A percentile compares a stretch with the other conserved stretches of the same genome.
Evolutionary conservation across 768 basidiomycete species (phyloP).

Genomic region (Galerina marginata): DNA sequence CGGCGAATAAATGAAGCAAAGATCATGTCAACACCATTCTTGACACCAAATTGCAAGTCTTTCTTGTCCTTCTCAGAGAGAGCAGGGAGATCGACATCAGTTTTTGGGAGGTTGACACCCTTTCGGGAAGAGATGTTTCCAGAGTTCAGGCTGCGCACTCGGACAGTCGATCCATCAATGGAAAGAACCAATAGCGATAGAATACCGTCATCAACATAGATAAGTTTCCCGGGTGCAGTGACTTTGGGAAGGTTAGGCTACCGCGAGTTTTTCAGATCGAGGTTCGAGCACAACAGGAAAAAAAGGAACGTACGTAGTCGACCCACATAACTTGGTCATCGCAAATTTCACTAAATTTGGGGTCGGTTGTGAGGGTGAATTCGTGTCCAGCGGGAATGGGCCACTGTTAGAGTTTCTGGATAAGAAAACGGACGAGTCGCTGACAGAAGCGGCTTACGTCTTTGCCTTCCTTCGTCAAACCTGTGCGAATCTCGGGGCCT

Average conservation of each 20-base stretch:
- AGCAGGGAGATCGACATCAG: slow-evolving; percentile 95
- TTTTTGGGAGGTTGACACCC: slow-evolving; percentile 99
- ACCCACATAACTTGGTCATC: slow-evolving; percentile 88
- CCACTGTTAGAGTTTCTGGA: slow-evolving; percentile 51
- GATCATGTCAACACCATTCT: slow-evolving; percentile 98
- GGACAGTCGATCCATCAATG: slow-evolving; percentile 81
- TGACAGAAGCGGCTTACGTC: slow-evolving; percentile 66
- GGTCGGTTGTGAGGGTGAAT: slow-evolving; percentile 88
- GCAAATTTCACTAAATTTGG: slow-evolving; percentile 76
- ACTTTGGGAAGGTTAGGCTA: slow-evolving; percentile 94
- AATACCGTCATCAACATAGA: slow-evolving; percentile 99
- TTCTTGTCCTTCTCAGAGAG: slow-evolving; percentile 98
- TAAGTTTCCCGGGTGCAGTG: slow-evolving; percentile 94
- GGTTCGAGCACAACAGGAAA: neutral
- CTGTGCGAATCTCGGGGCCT: slow-evolving; percentile 99
- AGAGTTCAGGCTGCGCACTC: slow-evolving; percentile 88
- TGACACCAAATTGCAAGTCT: slow-evolving; percentile 92
- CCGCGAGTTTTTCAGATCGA: slow-evolving; percentile 12
- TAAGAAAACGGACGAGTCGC: slow-evolving; percentile 19
- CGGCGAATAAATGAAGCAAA: slow-evolving; percentile 99
- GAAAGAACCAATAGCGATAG: slow-evolving; percentile 91
- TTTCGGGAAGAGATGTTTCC: slow-evolving; percentile 95
- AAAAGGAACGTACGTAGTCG: slow-evolving; percentile 78
- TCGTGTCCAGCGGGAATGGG: slow-evolving; percentile 91
- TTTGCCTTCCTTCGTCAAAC: slow-evolving; percentile 82